phyloP scores from a whole-genome alignment of 2,329 filamentous ascomycete species.

The Geosmithia flava region DNA sequence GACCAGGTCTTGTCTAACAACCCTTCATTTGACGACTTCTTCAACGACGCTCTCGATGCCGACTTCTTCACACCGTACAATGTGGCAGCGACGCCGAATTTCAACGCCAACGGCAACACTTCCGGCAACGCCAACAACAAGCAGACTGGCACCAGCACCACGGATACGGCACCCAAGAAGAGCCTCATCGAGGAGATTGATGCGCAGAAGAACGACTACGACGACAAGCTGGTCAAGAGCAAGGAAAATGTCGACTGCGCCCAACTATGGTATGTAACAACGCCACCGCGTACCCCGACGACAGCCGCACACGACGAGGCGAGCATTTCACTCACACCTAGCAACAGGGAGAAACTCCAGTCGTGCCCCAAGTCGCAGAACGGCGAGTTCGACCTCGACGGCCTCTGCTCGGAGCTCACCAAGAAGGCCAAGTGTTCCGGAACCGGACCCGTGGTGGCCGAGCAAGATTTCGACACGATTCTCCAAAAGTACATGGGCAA shows the following conservation, averaged over 20 bases:
- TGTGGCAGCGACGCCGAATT: conserved; percentile 29
- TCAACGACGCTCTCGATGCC: conserved; percentile 66
- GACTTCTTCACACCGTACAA: conserved; percentile 80
- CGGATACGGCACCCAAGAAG: conserved; percentile 36
- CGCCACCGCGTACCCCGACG: neutral
- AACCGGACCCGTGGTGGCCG: conserved; percentile 76
- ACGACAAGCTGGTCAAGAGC: conserved; percentile 46
- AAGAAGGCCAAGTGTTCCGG: conserved; percentile 95
- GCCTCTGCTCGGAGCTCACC: conserved; percentile 81
- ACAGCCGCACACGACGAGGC: neutral
- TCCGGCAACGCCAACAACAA: too few species aligned
- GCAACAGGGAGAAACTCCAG: conserved; percentile 74
- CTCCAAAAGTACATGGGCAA: conserved; percentile 51
- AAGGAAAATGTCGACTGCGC: conserved; percentile 65
- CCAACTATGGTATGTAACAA: conserved; percentile 70
- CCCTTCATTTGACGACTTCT: conserved; percentile 60
- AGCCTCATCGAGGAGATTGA: conserved; percentile 72
- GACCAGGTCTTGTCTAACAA: conserved; percentile 60
- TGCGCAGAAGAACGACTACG: conserved; percentile 54
- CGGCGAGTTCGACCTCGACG: conserved; percentile 88
- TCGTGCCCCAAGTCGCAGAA: conserved; percentile 76
- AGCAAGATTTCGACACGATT: conserved; percentile 76
- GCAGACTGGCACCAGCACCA: conserved; percentile 9
- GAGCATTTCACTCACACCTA: conserved; percentile 23
- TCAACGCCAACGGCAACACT: neutral